Conservation (phyloP, 768 basidiomycete species). For the Bullera alba region DNA sequence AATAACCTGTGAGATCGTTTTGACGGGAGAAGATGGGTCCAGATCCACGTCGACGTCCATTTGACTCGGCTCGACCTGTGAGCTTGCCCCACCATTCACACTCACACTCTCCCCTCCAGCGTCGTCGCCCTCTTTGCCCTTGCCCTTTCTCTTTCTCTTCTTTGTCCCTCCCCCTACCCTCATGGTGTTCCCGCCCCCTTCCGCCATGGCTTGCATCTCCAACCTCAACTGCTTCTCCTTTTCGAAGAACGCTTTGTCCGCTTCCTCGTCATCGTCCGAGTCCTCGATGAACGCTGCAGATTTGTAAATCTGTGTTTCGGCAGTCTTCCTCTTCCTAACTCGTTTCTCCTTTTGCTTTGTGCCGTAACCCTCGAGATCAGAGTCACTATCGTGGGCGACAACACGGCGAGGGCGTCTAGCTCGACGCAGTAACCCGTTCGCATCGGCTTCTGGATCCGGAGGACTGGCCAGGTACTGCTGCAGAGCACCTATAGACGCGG, state of each 20-base stretch:
- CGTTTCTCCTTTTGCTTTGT: slow-evolving; percentile 46
- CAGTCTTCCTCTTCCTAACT: slow-evolving; percentile 49
- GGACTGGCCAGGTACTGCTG: slow-evolving; percentile 75
- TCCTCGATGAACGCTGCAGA: slow-evolving; percentile 88
- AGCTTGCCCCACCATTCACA: not conserved
- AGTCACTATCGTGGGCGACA: slow-evolving; percentile 23
- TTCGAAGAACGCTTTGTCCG: slow-evolving; percentile 62
- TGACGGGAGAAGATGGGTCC: not conserved
- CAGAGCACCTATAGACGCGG: slow-evolving; percentile 66
- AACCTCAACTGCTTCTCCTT: slow-evolving; percentile 51
- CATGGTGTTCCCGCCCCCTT: slow-evolving; percentile 22
- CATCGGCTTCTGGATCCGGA: slow-evolving; percentile 65
- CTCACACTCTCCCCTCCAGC: slow-evolving; percentile 15
- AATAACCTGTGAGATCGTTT: not conserved
- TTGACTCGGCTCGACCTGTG: not conserved
- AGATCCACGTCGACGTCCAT: not conserved
- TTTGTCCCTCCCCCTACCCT: slow-evolving; percentile 9
- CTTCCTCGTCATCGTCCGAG: slow-evolving; percentile 73
- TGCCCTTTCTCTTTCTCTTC: slow-evolving; percentile 10
- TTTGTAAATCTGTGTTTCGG: slow-evolving; percentile 70
- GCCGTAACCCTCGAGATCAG: slow-evolving; percentile 30
- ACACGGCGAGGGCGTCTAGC: slow-evolving; percentile 52
- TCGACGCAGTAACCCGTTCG: slow-evolving; percentile 60
- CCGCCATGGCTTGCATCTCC: slow-evolving; percentile 31
- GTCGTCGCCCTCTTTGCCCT: slow-evolving; percentile 9